phyloP scores from a whole-genome alignment of 2,329 filamentous ascomycete species.

The Penicillium sp. region DNA sequence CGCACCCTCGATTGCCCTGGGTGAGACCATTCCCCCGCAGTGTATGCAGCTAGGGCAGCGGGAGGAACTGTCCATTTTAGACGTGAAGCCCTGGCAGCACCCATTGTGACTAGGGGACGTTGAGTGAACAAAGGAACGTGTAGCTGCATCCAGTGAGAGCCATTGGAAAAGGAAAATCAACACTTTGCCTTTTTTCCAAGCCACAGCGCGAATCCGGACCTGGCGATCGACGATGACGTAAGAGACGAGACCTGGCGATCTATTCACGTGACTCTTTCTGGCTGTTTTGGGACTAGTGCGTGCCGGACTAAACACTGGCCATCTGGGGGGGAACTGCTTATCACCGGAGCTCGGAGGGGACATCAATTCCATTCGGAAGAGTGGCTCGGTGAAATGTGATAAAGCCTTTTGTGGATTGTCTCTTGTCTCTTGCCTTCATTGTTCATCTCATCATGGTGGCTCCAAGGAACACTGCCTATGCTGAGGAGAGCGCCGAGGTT shows the following conservation, averaged over 20 bases:
- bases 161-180: conserved; percentile 19
- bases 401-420: conserved; percentile 13
- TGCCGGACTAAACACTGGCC: background rate
- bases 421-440: conserved; percentile 13
- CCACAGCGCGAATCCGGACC: background rate
- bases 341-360: conserved; percentile 12
- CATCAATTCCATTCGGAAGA: conserved; percentile 4
- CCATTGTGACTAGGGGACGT: conserved; percentile 33
- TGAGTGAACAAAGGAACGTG: conserved; percentile 12
- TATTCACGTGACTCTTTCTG: background rate
- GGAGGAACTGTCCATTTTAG: conserved; percentile 40
- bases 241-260: conserved; percentile 3
- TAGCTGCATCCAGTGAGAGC: conserved; percentile 23
- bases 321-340: conserved; percentile 19
- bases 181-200: conserved; percentile 13
- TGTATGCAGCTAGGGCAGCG: conserved; percentile 33
- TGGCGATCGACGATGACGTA: conserved; percentile 25
- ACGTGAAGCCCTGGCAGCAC: conserved; percentile 33
- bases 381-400: conserved; percentile 17
- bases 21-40: conserved; percentile 28
- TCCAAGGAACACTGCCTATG: conserved; percentile 58
- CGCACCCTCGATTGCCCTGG: conserved; percentile 23
- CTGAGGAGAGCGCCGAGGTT: conserved; percentile 68
- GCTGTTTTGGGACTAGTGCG: conserved; percentile 23
- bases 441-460: conserved; percentile 50